Evolutionary conservation across 768 basidiomycete genomes (phyloP), one percentile per base, ranked within the genome.

Genomic region (Termitomyces sp.): DNA sequence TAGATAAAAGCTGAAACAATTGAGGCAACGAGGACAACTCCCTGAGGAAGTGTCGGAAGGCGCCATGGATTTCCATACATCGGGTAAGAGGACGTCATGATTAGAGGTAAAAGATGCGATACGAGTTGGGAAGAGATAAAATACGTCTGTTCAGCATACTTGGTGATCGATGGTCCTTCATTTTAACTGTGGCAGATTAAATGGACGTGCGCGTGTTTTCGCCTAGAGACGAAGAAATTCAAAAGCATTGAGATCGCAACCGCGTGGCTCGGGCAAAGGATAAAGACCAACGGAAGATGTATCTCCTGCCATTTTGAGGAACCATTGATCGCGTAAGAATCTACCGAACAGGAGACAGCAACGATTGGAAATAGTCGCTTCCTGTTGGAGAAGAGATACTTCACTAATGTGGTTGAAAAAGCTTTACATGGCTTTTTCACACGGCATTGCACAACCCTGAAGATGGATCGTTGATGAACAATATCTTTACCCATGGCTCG

Each of bases 1-100:
- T 66, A 70, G 44, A 67, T 50, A 8, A 64, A 62, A 6, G 68
- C 67, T 3, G 68, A 69, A n/a, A 69, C 56, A 23, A 70, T 64
- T 2, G 66, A 69, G 12, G 70, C 64, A 18, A 70, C 30, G 7
- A 69, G 47, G 10, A 68, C 47, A 36, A 67, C 63, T n/a, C 55
- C 61, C 41, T 67, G 67, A 38, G 60, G 35, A 30, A 68, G 18
- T 5, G 62, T 61, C 40, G 67, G 63, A 4, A 64, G 18, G 20
- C 33, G 60, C 60, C 57, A 61, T 33, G 53, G 55, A 55, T 49
- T 23, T 5, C 50, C 60, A 48, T 55, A 51, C 20, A 55, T 16
- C 12, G 23, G 10, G 36, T 58, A 52, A 44, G 59, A 63, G 48
- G 46, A 53, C 20, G 60, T 50, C 66, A 67, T 67, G 50, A 51